Conservation (phyloP, 1,284 basidiomycete species). For the Amylostereum chailletii region DNA sequence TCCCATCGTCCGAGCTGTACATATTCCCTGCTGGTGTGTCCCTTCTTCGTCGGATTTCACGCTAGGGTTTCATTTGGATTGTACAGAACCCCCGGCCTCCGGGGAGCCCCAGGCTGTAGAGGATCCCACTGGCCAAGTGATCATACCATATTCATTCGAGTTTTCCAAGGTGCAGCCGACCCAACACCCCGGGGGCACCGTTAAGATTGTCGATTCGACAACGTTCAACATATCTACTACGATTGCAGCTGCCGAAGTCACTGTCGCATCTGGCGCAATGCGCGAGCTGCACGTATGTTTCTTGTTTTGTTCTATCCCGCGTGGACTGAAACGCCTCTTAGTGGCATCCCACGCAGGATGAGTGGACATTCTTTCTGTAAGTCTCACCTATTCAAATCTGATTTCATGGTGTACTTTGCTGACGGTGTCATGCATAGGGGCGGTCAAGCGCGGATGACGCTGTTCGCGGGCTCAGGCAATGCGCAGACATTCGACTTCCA, state of each 20-base stretch:
- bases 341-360: conserved; percentile 70
- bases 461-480: conserved; percentile 53
- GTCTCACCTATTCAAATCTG: conserved; percentile 12
- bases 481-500: conserved; percentile 65
- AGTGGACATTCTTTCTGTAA: conserved; percentile 52
- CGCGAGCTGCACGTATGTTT: conserved; percentile 27
- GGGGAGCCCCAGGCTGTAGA: conserved; percentile 24
- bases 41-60: not conserved
- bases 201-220: conserved; percentile 55
- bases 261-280: conserved; percentile 59
- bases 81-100: conserved; percentile 9
- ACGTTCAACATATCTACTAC: conserved; percentile 43
- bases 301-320: not conserved
- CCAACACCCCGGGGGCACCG: conserved; percentile 45
- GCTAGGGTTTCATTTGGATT: not conserved
- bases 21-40: conserved; percentile 53
- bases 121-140: conserved; percentile 43
- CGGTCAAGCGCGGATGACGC: conserved; percentile 50
- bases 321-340: conserved; percentile 16
- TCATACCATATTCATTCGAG: conserved; percentile 44
- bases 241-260: conserved; percentile 61
- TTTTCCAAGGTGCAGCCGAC: conserved; percentile 47
- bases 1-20: conserved; percentile 53
- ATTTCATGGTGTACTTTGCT: not conserved
- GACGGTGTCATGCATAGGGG: conserved; percentile 24